phyloP scores from a whole-genome alignment of 192 early-diverging fungal species.

The Coemansia sp. region DNA sequence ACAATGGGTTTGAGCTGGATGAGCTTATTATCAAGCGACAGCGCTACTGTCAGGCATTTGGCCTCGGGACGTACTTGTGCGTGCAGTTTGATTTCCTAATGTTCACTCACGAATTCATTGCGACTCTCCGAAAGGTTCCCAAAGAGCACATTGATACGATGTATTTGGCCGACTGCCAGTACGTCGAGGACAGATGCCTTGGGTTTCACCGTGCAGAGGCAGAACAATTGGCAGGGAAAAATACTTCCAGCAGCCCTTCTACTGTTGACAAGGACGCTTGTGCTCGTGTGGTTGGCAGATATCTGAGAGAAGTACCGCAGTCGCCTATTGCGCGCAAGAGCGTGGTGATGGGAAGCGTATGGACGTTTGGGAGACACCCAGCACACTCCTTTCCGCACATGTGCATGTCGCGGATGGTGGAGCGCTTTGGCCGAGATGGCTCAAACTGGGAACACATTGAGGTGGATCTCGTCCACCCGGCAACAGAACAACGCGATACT shows the following conservation, averaged over 20 bases:
- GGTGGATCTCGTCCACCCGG: slow-evolving; percentile 42
- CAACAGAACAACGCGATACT: not conserved
- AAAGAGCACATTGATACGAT: slow-evolving; percentile 55
- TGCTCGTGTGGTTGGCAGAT: slow-evolving; percentile 4
- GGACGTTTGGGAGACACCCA: slow-evolving; percentile 69
- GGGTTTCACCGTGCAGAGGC: slow-evolving; percentile 22
- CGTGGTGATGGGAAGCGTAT: slow-evolving; percentile 90
- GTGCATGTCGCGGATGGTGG: slow-evolving; percentile 81
- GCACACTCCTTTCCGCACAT: slow-evolving; percentile 62
- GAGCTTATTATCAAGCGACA: slow-evolving; percentile 88
- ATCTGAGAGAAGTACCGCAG: slow-evolving; percentile 62
- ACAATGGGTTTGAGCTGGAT: slow-evolving; percentile 84
- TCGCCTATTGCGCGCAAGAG: slow-evolving; percentile 79
- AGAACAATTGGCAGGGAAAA: slow-evolving; percentile 7
- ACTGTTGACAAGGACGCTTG: not conserved
- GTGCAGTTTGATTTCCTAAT: slow-evolving; percentile 89
- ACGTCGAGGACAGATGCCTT: slow-evolving; percentile 8
- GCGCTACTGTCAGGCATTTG: slow-evolving; percentile 83
- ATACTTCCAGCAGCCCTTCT: not conserved
- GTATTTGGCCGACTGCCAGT: slow-evolving; percentile 36
- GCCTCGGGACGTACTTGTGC: slow-evolving; percentile 84
- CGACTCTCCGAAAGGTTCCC: slow-evolving; percentile 73
- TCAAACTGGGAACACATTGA: slow-evolving; percentile 78
- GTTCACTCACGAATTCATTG: slow-evolving; percentile 93
- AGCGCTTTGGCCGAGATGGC: slow-evolving; percentile 83